Evolutionary conservation across 2,329 filamentous ascomycete species (phyloP), one percentile per base, ranked within the genome.

Genomic region (Trichoderma hamatum): DNA sequence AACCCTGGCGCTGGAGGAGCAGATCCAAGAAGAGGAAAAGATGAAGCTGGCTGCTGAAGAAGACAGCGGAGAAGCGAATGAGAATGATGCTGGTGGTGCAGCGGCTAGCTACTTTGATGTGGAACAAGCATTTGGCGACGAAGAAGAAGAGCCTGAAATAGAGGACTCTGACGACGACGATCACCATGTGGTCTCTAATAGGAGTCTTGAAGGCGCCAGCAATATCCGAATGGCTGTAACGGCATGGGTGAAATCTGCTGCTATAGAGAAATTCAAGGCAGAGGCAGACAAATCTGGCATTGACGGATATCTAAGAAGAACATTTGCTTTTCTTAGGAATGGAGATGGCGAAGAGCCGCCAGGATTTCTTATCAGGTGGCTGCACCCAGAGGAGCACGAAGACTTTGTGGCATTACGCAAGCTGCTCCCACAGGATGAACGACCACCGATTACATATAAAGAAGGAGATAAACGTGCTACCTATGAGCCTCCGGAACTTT

Each of bases 371-470:
- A 78, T 83, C 46, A 88, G 88, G 72, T 97, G 92, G 82, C 81
- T 97, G 69, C 91, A 92, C 73, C 94, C 94, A 0, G 92, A 95
- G 81, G 84, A 89, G 67, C 92, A 93, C 78, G 84, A 88, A 72
- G 88, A 93, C 80, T 96, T 96, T 77, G 81, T 85, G 21, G 84
- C 88, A 3, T 84, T 96, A 74, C 90, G 92, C 36, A 85, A 86
- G 51, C 82, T 94, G 9, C 88, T 96, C 0, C 91, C 92, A 0
- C 82, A 84, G 28, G 81, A 86, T 39, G 78, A 81, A 5, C 72
- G 82, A 4, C 73, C 77, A 3, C 78, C 82, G 30, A 74, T 81
- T 1, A 81, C 85, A 10, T 85, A 88, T 66, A 76, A 85, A 1
- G 76, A 87, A 0, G 82, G 84, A 0, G 84, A 89, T 62, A 82